These are phyloP conservation scores for Pestalotiopsis sp. DNA, from an alignment of 2,329 filamentous ascomycete genomes.

Conservation along the genomic window DNA sequence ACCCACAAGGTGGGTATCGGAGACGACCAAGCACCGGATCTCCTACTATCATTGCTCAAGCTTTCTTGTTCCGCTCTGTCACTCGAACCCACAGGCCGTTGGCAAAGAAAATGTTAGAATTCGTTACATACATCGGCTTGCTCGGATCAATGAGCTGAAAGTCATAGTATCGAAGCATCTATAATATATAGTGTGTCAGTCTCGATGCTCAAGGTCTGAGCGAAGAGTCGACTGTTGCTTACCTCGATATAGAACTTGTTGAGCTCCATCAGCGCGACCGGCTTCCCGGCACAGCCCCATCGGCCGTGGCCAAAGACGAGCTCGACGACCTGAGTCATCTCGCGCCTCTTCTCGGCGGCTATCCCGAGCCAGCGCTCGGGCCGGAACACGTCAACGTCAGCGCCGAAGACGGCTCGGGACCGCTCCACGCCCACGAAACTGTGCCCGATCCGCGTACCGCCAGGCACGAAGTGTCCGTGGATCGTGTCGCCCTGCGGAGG, in stretches of 20 bases:
- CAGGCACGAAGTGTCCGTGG: constrained; percentile 12
- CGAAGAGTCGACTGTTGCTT: constrained; percentile 8
- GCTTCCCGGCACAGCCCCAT: constrained; percentile 39
- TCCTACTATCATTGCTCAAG: neutral
- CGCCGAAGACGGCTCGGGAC: constrained; percentile 10
- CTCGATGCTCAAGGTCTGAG: neutral
- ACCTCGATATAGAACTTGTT: constrained; percentile 42
- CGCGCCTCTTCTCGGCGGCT: constrained; percentile 24
- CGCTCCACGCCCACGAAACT: constrained; percentile 12
- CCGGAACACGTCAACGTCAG: constrained; percentile 13
- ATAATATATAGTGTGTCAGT: neutral
- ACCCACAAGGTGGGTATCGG: too few relatives aligned
- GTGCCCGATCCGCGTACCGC: constrained; percentile 10
- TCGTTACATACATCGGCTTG: constrained; percentile 1
- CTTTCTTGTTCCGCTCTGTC: neutral
- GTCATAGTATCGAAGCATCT: constrained; percentile 15
- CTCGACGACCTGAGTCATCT: constrained; percentile 33
- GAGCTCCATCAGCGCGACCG: constrained; percentile 41
- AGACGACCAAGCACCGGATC: too few relatives aligned
- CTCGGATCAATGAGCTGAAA: constrained; percentile 11
- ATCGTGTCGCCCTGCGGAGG: constrained; percentile 14
- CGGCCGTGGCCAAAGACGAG: constrained; percentile 39
- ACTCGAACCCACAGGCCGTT: constrained; percentile 2
- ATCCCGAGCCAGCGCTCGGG: constrained; percentile 14
- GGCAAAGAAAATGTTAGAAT: constrained; percentile 1